Conservation (phyloP, 2,329 filamentous ascomycete species). For the Aspergillus sp. region DNA sequence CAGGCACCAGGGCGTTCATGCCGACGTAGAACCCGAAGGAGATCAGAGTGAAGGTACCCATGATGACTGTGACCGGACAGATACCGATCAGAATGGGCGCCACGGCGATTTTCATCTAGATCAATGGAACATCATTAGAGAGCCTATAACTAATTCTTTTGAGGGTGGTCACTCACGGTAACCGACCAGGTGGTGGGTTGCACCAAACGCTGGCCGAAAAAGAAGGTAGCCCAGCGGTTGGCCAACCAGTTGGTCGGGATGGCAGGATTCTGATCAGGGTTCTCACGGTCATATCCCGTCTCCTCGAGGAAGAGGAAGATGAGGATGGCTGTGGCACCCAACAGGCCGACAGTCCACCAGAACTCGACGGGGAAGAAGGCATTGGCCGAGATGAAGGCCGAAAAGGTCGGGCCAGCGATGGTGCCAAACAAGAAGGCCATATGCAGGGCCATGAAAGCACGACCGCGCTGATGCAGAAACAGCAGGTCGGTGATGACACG, state of each 20-base stretch:
- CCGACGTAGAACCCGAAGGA: conserved; percentile 39
- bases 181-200: conserved; percentile 18
- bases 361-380: conserved; percentile 42
- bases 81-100: conserved; percentile 31
- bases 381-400: conserved; percentile 42
- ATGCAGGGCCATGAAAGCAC: conserved; percentile 42
- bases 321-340: conserved; percentile 36
- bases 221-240: conserved; percentile 31
- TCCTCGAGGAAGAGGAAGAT: conserved; percentile 45
- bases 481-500: conserved; percentile 47
- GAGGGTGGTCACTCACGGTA: conserved; percentile 7
- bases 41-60: conserved; percentile 41
- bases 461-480: conserved; percentile 47
- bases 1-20: conserved; percentile 36
- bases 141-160: too few species aligned
- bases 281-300: conserved; percentile 37
- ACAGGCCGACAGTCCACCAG: conserved; percentile 48
- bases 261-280: conserved; percentile 17
- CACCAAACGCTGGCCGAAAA: conserved; percentile 26
- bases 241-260: conserved; percentile 20
- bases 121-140: not conserved
- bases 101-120: conserved; percentile 18
- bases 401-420: conserved; percentile 42
- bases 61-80: conserved; percentile 41
- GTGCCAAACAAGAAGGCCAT: conserved; percentile 41